These are phyloP conservation scores for Psidium guajava DNA, from an alignment of 345 rosid genomes.

Conservation along the genomic window DNA sequence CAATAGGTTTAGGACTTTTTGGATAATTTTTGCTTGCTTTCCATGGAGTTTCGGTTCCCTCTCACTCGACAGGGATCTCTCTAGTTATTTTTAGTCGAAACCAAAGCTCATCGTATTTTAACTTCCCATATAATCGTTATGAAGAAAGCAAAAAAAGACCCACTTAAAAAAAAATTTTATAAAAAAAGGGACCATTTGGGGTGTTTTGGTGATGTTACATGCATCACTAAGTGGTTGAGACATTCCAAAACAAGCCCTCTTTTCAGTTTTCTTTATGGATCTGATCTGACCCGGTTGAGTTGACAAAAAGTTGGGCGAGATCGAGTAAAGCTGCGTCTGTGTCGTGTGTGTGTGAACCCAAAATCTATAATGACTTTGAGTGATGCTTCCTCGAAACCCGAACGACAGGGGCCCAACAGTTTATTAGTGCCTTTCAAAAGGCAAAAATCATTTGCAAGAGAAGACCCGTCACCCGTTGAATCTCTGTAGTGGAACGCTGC, in stretches of 20 bases:
- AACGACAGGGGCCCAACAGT: not conserved
- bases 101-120: not conserved
- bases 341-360: not conserved
- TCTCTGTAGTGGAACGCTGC: not conserved
- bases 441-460: not conserved
- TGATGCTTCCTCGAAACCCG: not conserved
- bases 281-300: not conserved
- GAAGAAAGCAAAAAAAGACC: not conserved
- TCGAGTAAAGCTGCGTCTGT: not conserved
- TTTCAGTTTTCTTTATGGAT: not conserved
- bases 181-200: not conserved
- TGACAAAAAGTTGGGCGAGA: not conserved
- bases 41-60: not conserved
- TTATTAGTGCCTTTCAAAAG: not conserved
- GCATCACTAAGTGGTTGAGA: not conserved
- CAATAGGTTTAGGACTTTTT: no score
- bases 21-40: not conserved
- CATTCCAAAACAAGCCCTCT: not conserved
- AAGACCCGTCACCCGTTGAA: not conserved
- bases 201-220: not conserved
- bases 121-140: not conserved
- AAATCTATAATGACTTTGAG: not conserved
- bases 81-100: not conserved
- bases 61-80: not conserved
- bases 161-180: not conserved